These are phyloP conservation scores for Myotisia sp. DNA, from an alignment of 2,329 filamentous ascomycete genomes.

Conservation along the genomic window DNA sequence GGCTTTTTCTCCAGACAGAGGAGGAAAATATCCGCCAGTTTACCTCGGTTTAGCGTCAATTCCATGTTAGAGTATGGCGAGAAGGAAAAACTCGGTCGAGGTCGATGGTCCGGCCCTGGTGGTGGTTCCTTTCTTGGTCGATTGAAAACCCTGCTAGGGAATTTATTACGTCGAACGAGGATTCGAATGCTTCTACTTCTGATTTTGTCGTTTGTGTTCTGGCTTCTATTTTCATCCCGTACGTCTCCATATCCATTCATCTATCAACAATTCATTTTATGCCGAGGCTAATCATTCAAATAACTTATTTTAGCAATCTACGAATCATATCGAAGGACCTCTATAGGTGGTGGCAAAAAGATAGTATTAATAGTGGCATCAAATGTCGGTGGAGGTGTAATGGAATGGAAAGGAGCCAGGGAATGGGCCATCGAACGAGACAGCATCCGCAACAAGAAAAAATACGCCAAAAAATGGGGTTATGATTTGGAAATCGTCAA, in stretches of 20 bases:
- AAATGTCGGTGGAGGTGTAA: conserved; percentile 90
- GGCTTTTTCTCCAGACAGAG: conserved; percentile 81
- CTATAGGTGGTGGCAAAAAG: conserved; percentile 73
- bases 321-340: conserved; percentile 53
- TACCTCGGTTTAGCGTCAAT: conserved; percentile 54
- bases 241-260: conserved; percentile 30
- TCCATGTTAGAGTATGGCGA: conserved; percentile 44
- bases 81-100: conserved; percentile 60
- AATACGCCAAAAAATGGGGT: conserved; percentile 75
- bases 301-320: conserved; percentile 35
- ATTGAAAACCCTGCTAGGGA: conserved; percentile 25
- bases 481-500: conserved; percentile 94
- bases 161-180: conserved; percentile 51
- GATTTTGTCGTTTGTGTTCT: conserved; percentile 45
- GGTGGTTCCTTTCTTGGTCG: conserved; percentile 21
- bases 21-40: conserved; percentile 61
- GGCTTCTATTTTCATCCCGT: conserved; percentile 61
- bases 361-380: conserved; percentile 87
- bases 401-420: conserved; percentile 95
- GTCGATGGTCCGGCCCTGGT: conserved; percentile 38
- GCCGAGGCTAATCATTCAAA: conserved; percentile 13
- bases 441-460: conserved; percentile 87
- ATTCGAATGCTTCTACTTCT: conserved; percentile 47
- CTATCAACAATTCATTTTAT: background rate
- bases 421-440: conserved; percentile 98